Base-by-base conservation (phyloP, 78 protist species). In the Protostelium mycophagum region DNA sequence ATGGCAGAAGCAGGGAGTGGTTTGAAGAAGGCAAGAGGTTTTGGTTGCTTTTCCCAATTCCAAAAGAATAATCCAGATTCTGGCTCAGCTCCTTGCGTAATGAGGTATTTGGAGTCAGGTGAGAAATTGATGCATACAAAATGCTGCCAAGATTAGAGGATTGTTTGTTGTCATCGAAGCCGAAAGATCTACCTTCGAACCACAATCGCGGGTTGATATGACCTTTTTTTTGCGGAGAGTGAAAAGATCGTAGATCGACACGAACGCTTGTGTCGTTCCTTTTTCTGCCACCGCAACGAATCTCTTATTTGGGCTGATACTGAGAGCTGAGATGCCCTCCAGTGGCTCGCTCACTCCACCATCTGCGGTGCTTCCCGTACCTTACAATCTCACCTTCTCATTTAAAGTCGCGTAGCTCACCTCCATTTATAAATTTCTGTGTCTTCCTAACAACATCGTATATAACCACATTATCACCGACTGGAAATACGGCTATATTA, bases 241-340 rank as follows among this genome's bases (percentile, higher is more conserved):
- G 86, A 84, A 88, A 28, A 90, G 84, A 88, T 95, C 97, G 88
- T 28, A 92, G 36, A 95, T 88, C 35, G 90, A 29, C 35, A 92
- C 87, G 1, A n/a, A 1, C 1, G 95, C 89, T 73, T 63, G 16
- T 1, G 88, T 93, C 9, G 73, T 51, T 51, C 88, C 90, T 34
- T 83, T n/a, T 87, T 93, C 94, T 0, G 97, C 95, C 29, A 95
- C 88, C 5, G 97, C 97, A 28, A 92, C 63, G 86, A 38, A 95
- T 37, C 88, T 86, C 31, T 89, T 36, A 87, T 91, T 95, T 31
- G 93, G 94, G 0, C 84, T 31, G 37, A 91, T 63, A 0, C 93
- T 88, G 34, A 93, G 83, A 9, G 95, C 94, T 1, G 93, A 63
- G 85, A 92, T 85, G 38, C 92, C 94, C 29, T 88, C 89, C 5